Evolutionary conservation across 305 asterid species (phyloP).

Genomic region (Fraxinus ornus): DNA sequence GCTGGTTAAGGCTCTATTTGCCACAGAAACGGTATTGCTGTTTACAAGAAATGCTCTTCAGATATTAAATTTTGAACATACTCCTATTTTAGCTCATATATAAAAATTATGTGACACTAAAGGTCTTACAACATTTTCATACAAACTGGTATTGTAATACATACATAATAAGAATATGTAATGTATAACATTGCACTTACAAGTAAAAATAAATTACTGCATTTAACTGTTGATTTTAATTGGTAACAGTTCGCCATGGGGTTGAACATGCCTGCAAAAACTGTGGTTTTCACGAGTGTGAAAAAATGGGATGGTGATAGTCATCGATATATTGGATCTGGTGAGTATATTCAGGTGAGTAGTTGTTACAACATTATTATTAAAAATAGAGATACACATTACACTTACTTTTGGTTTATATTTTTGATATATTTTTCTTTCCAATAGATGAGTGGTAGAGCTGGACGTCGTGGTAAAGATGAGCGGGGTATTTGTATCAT

Average conservation of each 20-base stretch:
- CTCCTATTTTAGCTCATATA: background rate
- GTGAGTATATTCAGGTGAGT: constrained; percentile 98
- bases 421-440: constrained; percentile 32
- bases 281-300: constrained; percentile 96
- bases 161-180: background rate
- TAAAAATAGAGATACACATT: background rate
- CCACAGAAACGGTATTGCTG: constrained; percentile 84
- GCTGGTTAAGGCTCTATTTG: constrained; percentile 93
- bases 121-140: background rate
- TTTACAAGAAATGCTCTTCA: background rate
- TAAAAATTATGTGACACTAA: background rate
- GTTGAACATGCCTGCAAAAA: constrained; percentile 98
- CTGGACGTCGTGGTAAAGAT: constrained; percentile 99
- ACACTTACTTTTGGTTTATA: constrained; percentile 19
- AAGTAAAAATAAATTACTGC: background rate
- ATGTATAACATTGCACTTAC: background rate
- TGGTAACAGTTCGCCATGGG: constrained; percentile 89
- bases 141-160: background rate
- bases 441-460: constrained; percentile 97
- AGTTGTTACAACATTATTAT: constrained; percentile 1
- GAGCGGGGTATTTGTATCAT: constrained; percentile 89
- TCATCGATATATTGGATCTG: constrained; percentile 92
- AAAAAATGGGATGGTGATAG: constrained; percentile 99
- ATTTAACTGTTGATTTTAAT: constrained; percentile 21
- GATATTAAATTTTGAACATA: background rate